phyloP scores from a whole-genome alignment of 2,329 filamentous ascomycete species.

The Hypoxylon sp. region DNA sequence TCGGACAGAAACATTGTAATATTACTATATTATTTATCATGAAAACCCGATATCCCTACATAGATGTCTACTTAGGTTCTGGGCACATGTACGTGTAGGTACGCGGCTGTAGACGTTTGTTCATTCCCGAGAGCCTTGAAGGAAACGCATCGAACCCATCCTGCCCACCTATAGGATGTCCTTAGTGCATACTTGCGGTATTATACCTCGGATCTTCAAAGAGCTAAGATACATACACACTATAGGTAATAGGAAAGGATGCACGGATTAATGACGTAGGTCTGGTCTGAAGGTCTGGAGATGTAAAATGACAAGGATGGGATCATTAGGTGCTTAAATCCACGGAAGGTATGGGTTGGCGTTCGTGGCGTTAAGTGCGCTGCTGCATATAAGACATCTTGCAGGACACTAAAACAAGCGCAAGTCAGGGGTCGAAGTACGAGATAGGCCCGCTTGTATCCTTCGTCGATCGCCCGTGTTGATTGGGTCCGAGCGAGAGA shows the following conservation, averaged over 20 bases:
- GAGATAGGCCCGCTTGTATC: conserved; percentile 12
- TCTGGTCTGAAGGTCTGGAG: background rate
- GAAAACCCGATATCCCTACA: background rate
- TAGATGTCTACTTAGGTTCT: no score
- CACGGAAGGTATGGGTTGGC: conserved; percentile 14
- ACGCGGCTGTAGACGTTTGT: no score
- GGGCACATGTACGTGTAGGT: no score
- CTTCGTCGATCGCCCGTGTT: background rate
- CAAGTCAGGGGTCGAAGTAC: conserved; percentile 19
- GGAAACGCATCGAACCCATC: background rate
- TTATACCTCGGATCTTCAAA: conserved; percentile 7
- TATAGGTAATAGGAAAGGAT: background rate
- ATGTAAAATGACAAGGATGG: conserved; percentile 1
- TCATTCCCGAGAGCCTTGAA: background rate
- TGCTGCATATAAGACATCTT: conserved; percentile 10
- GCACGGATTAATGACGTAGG: conserved; percentile 13
- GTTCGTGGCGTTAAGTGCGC: conserved; percentile 22
- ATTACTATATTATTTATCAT: background rate
- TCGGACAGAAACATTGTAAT: background rate
- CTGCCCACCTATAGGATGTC: background rate
- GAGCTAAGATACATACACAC: no score
- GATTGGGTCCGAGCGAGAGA: background rate
- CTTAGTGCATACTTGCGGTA: conserved; percentile 10
- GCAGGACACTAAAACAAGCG: conserved; percentile 5
- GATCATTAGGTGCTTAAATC: background rate